A percentile compares a stretch with the other conserved stretches of the same genome.
phyloP scores from a whole-genome alignment of 805 yeast species.

The Kregervanrija delftensis region DNA sequence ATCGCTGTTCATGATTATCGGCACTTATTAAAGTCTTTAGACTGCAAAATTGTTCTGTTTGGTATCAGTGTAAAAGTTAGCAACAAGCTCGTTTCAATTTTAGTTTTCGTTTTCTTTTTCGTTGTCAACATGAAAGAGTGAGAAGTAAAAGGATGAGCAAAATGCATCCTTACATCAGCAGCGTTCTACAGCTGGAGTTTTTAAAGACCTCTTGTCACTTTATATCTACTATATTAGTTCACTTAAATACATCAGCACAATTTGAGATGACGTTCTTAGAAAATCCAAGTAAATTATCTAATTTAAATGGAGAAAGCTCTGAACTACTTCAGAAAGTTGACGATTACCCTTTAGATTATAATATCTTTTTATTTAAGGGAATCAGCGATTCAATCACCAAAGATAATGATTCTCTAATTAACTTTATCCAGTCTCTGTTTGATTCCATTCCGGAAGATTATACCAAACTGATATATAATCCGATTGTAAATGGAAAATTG shows the following conservation, averaged over 20 bases:
- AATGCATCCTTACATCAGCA: too few species aligned
- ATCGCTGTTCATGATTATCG: neutral
- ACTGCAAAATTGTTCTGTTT: too few species aligned
- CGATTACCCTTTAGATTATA: conserved; percentile 32
- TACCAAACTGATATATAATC: conserved; percentile 16
- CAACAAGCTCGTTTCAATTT: too few species aligned
- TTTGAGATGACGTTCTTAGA: conserved; percentile 9
- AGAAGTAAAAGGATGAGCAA: too few species aligned
- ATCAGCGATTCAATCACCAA: conserved; percentile 19
- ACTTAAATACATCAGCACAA: too few species aligned
- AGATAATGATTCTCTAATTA: conserved; percentile 14
- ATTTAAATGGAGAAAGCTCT: conserved; percentile 10
- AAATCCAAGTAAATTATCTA: conserved; percentile 4
- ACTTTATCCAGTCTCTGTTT: conserved; percentile 17
- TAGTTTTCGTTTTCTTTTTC: too few species aligned
- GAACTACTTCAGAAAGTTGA: conserved; percentile 22
- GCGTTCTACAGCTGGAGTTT: too few species aligned
- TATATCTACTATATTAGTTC: too few species aligned
- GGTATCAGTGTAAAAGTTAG: too few species aligned
- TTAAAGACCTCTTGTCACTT: too few species aligned
- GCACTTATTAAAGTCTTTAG: too few species aligned
- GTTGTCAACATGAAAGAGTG: too few species aligned
- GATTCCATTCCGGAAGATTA: conserved; percentile 21
- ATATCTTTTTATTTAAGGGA: conserved; percentile 30
- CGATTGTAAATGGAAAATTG: conserved; percentile 12